Conservation (phyloP, 164 flowering plant genomes). For the Cinnamomum micranthum region DNA sequence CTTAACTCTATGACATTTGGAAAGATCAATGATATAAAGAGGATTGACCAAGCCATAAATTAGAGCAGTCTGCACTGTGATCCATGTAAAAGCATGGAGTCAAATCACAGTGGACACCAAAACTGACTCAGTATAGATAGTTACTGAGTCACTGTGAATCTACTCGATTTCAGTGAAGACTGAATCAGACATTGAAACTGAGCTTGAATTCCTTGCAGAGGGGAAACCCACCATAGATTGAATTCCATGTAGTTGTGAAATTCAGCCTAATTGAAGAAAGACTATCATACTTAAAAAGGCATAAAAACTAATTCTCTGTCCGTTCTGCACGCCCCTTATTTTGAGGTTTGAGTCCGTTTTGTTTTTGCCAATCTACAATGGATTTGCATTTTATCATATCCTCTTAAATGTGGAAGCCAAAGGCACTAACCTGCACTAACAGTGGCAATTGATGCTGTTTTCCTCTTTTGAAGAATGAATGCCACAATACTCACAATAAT, state of each 20-base stretch:
- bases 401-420: neutral
- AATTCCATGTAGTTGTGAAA: neutral
- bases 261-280: neutral
- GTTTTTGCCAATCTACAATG: neutral
- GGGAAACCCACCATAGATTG: too few relatives aligned
- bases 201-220: too few relatives aligned
- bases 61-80: too few relatives aligned
- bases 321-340: neutral
- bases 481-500: slow-evolving; percentile 3
- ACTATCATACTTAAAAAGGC: neutral
- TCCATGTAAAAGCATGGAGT: too few relatives aligned
- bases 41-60: too few relatives aligned
- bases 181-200: too few relatives aligned
- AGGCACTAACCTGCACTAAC: neutral
- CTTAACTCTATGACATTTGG: too few relatives aligned
- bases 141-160: too few relatives aligned
- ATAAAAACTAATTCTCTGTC: neutral
- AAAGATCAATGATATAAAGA: too few relatives aligned
- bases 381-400: neutral
- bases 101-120: too few relatives aligned
- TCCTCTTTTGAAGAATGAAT: neutral
- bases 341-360: neutral
- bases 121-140: too few relatives aligned
- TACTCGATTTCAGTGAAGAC: too few relatives aligned
- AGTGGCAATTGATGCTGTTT: neutral